A percentile compares a stretch with the other conserved stretches of the same genome.
These are phyloP conservation scores for Aspergillus sp. DNA, from an alignment of 2,329 filamentous ascomycete genomes.

Conservation along the genomic window DNA sequence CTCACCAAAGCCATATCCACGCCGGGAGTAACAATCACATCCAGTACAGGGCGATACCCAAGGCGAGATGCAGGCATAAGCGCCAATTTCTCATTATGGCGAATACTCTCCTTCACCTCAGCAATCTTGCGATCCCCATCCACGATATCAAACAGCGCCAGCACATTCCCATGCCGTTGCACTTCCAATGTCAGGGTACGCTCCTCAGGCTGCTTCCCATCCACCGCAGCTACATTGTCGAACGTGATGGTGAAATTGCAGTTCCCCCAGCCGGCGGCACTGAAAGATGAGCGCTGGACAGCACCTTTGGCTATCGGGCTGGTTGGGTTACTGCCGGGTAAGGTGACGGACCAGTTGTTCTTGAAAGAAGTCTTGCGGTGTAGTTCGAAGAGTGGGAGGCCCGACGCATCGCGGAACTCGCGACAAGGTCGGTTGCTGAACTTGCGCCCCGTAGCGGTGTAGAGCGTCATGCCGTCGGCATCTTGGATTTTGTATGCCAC, in stretches of 20 bases:
- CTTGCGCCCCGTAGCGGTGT: conserved; percentile 30
- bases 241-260: conserved; percentile 27
- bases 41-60: conserved; percentile 28
- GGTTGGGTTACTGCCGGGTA: conserved; percentile 25
- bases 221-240: conserved; percentile 25
- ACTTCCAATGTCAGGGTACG: conserved; percentile 22
- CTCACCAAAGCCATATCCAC: conserved; percentile 31
- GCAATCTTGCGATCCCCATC: conserved; percentile 26
- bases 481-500: conserved; percentile 23
- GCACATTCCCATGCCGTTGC: conserved; percentile 19
- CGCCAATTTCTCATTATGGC: conserved; percentile 20
- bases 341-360: conserved; percentile 23
- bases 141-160: conserved; percentile 23
- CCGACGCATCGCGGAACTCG: conserved; percentile 33
- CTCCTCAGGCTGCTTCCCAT: conserved; percentile 20
- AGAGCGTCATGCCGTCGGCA: conserved; percentile 23
- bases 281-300: conserved; percentile 12
- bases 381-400: conserved; percentile 32
- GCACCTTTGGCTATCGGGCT: conserved; percentile 15
- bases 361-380: conserved; percentile 17
- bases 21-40: conserved; percentile 26
- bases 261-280: conserved; percentile 8
- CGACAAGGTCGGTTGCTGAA: conserved; percentile 27
- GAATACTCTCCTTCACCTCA: conserved; percentile 22
- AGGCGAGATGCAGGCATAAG: conserved; percentile 20